A percentile compares a stretch with the other conserved stretches of the same genome.
These are phyloP conservation scores for Fusarium sp. DNA, from an alignment of 2,329 filamentous ascomycete genomes.

Conservation along the genomic window DNA sequence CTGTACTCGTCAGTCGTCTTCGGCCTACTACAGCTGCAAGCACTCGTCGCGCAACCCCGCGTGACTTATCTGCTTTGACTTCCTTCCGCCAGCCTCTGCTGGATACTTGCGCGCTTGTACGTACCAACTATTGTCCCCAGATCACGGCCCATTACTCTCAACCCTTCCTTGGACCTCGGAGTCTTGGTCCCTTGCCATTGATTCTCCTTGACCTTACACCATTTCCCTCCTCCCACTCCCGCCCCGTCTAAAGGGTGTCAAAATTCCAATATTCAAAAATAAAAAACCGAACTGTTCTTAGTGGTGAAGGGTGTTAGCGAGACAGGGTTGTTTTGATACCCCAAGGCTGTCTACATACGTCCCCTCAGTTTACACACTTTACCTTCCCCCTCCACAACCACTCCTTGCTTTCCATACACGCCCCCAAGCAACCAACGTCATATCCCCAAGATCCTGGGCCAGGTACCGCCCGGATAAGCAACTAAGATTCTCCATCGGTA, in stretches of 20 bases:
- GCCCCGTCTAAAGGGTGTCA: slow-evolving; percentile 9
- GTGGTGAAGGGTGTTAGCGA: too few relatives aligned
- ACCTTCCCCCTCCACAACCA: slow-evolving; percentile 41
- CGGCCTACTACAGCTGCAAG: slow-evolving; percentile 33
- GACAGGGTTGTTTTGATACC: too few relatives aligned
- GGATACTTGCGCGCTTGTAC: slow-evolving; percentile 37
- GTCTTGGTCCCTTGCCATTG: slow-evolving; percentile 28
- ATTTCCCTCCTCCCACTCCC: slow-evolving; percentile 47
- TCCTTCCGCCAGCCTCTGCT: slow-evolving; percentile 34
- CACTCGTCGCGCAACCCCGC: slow-evolving; percentile 30
- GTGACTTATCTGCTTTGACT: slow-evolving; percentile 41
- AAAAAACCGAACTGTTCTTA: too few relatives aligned
- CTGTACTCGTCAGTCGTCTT: slow-evolving; percentile 36
- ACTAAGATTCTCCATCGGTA: slow-evolving; percentile 51
- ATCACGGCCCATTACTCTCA: slow-evolving; percentile 16
- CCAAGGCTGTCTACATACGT: slow-evolving; percentile 15
- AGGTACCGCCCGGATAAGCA: slow-evolving; percentile 54
- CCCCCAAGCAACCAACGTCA: slow-evolving; percentile 55
- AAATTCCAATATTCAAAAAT: too few relatives aligned
- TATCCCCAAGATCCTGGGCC: slow-evolving; percentile 62
- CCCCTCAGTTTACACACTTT: slow-evolving; percentile 29
- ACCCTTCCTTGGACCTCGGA: slow-evolving; percentile 27
- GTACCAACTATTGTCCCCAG: slow-evolving; percentile 28
- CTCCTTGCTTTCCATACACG: slow-evolving; percentile 45
- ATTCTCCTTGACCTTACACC: slow-evolving; percentile 30